phyloP scores from a whole-genome alignment of 169 alveolate species.

The Plasmodium vivax region DNA sequence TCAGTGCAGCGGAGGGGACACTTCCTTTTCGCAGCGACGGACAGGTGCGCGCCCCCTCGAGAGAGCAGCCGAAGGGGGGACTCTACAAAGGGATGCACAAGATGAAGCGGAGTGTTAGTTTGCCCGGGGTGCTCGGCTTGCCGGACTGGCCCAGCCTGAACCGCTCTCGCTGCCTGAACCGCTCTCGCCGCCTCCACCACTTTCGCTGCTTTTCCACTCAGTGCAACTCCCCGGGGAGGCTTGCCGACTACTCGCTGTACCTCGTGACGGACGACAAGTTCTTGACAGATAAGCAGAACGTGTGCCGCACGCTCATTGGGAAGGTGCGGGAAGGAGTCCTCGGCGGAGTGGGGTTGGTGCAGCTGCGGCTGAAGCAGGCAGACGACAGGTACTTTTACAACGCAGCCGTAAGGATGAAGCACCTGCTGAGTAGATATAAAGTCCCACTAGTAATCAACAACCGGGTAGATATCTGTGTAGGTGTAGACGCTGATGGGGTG shows the following conservation, averaged over 20 bases:
- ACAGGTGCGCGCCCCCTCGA: neutral
- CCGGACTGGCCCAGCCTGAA: neutral
- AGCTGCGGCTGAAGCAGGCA: conserved; percentile 77
- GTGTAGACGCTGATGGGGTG: conserved; percentile 79
- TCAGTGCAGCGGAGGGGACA: neutral
- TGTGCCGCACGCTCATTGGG: conserved; percentile 22
- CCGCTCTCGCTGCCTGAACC: neutral
- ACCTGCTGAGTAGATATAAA: conserved; percentile 6
- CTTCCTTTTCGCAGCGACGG: neutral
- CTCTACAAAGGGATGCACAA: neutral
- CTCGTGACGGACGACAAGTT: conserved; percentile 73
- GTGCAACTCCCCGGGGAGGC: neutral
- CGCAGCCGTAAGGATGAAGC: conserved; percentile 32
- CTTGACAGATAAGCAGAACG: conserved; percentile 14
- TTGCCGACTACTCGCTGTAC: conserved; percentile 51
- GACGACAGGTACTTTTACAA: conserved; percentile 49
- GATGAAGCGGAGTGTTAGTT: neutral
- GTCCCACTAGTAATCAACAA: conserved; percentile 80
- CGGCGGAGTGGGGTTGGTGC: conserved; percentile 81
- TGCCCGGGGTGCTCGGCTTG: neutral
- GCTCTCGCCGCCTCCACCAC: neutral
- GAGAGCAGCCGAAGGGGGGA: neutral
- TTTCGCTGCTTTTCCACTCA: neutral
- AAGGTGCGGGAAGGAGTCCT: conserved; percentile 15
- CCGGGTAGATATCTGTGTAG: conserved; percentile 77